Conservation (phyloP, 169 alveolate genomes). For the Neospora caninum region DNA sequence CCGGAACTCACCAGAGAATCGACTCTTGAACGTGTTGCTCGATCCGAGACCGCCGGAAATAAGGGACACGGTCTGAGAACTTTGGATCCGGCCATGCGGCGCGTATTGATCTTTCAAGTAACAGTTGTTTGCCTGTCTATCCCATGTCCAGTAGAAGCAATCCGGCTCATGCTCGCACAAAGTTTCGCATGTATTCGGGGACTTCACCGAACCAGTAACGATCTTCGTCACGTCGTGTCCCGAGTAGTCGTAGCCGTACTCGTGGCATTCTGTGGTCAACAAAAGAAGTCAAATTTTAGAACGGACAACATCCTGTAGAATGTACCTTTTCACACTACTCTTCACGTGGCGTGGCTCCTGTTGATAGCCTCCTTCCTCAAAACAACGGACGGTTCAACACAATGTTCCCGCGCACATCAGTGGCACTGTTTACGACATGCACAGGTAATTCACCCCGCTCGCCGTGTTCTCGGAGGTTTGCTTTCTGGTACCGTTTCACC, state of each 20-base stretch:
- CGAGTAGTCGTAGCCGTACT: constrained; percentile 1
- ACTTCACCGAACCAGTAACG: background rate
- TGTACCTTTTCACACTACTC: too few relatives aligned
- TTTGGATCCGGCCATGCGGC: constrained; percentile 10
- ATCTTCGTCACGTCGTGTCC: constrained; percentile 32
- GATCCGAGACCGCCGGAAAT: background rate
- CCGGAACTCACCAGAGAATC: background rate
- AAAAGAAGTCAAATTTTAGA: too few relatives aligned
- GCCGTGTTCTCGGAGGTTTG: too few relatives aligned
- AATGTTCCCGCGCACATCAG: too few relatives aligned
- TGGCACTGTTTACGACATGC: too few relatives aligned
- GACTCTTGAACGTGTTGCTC: background rate
- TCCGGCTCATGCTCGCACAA: constrained; percentile 3
- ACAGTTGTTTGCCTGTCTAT: background rate
- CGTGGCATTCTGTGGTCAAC: background rate
- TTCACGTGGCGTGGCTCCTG: too few relatives aligned
- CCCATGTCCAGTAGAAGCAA: constrained; percentile 43
- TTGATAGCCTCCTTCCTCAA: too few relatives aligned
- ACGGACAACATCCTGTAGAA: too few relatives aligned
- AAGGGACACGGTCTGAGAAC: background rate
- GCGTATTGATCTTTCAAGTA: constrained; percentile 18
- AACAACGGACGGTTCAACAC: too few relatives aligned
- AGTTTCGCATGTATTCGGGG: constrained; percentile 4
- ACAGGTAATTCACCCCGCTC: too few relatives aligned
- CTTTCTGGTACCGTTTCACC: too few relatives aligned